These are phyloP conservation scores for Sporothrix globosa DNA, from an alignment of 2,329 filamentous ascomycete species.

Conservation along the genomic window DNA sequence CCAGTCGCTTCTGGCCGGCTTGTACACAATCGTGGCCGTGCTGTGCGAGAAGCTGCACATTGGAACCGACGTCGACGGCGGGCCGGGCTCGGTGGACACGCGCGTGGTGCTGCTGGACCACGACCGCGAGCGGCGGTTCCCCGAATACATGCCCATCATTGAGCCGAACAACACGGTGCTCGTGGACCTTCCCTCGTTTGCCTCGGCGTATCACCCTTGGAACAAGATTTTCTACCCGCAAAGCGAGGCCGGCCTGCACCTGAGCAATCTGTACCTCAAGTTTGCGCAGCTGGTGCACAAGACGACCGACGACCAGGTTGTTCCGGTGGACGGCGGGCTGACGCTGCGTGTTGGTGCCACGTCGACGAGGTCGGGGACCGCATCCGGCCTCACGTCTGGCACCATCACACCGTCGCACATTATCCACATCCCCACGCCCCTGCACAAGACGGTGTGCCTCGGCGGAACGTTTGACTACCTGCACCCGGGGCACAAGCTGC, in stretches of 20 bases:
- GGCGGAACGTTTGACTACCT: slow-evolving; percentile 97
- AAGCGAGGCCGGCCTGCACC: slow-evolving; percentile 63
- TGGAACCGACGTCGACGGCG: slow-evolving; percentile 62
- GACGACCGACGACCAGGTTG: slow-evolving; percentile 55
- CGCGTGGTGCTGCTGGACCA: slow-evolving; percentile 75
- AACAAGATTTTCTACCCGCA: slow-evolving; percentile 66
- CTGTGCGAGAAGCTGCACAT: slow-evolving; percentile 66
- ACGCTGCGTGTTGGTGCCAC: slow-evolving; percentile 42
- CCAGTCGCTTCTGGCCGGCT: slow-evolving; percentile 72
- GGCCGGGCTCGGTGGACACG: slow-evolving; percentile 72
- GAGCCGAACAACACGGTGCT: slow-evolving; percentile 50
- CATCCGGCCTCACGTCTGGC: slow-evolving; percentile 26
- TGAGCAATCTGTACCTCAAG: slow-evolving; percentile 56
- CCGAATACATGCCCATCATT: slow-evolving; percentile 48
- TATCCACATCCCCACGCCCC: slow-evolving; percentile 35
- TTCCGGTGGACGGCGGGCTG: slow-evolving; percentile 58
- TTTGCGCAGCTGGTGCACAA: slow-evolving; percentile 53
- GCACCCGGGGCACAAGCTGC: slow-evolving; percentile 92
- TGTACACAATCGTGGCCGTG: slow-evolving; percentile 77
- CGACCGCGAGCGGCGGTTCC: slow-evolving; percentile 44
- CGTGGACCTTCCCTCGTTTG: slow-evolving; percentile 49
- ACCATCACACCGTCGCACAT: slow-evolving; percentile 2
- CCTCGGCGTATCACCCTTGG: slow-evolving; percentile 62
- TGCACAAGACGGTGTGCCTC: slow-evolving; percentile 70
- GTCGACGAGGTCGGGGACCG: background rate